Evolutionary conservation across 2,329 filamentous ascomycete species (phyloP), one percentile per base, ranked within the genome.

Genomic region (Aotearoamyces nothofagi): DNA sequence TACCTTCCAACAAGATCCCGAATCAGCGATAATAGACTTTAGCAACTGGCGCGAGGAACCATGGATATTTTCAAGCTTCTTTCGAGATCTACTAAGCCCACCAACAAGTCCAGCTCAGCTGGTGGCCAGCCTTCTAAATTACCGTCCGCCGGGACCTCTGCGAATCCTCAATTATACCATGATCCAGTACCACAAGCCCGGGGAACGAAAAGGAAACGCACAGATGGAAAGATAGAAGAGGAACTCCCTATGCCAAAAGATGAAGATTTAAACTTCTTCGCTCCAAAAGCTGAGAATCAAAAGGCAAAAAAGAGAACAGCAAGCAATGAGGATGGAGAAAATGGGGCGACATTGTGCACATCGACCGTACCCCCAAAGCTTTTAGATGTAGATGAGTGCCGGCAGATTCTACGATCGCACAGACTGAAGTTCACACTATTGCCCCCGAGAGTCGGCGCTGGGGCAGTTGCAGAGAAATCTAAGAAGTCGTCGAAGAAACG

Each of bases 341-440:
- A 30, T 15, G 29, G 26, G 10, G n/a, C 24, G 9, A 22, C 31
- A 15, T 15, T 22, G 19, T 16, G 30, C 9, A 29, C 24, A 11
- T 14, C 29, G 12, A 31, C 29, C 24, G 14, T 7, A 9, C 48
- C 54, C 29, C 41, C 40, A 11, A 47, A 34, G 20, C 25, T 49
- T 15, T 61, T 83, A 41, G 68, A 71, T 42, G 66, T 78, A 43
- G 74, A 78, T 32, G 71, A 86, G 47, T 76, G 80, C 42, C 75
- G 77, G 42, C 69, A 75, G 34, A 61, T 87, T 8, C 56, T 93
- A 36, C 74, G 75, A 36, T 77, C 73, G 32, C 83, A 93, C 53
- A 79, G 84, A 38, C 61, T 94, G 39, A 93, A 93, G 52, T 67
- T 92, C 22, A 81, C 79, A 0, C 59, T 92, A 27, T 57, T 93